Evolutionary conservation across 78 protist genomes (phyloP).

Genomic region (Pigoraptor vietnamica): DNA sequence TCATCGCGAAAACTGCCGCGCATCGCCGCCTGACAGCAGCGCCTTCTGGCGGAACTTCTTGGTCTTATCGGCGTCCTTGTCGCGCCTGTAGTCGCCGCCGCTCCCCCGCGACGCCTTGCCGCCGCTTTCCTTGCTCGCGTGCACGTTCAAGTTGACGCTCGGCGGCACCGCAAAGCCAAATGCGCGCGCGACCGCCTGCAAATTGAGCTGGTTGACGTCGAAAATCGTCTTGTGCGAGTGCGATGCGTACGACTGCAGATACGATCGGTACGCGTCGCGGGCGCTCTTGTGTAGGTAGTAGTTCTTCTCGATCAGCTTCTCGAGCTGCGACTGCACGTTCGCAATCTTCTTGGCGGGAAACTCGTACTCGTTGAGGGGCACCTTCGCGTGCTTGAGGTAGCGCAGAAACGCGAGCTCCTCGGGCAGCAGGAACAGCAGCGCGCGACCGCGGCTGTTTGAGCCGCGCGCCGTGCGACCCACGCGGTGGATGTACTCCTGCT

Average conservation of each 20-base stretch:
- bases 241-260: conserved; percentile 90
- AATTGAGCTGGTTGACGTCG: conserved; percentile 78
- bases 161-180: conserved; percentile 81
- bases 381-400: conserved; percentile 77
- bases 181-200: conserved; percentile 39
- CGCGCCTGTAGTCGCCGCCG: neutral
- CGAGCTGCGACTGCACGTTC: conserved; percentile 86
- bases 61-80: neutral
- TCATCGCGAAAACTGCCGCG: neutral
- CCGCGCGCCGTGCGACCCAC: conserved; percentile 99
- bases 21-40: neutral
- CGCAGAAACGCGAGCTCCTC: conserved; percentile 90
- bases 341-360: conserved; percentile 89
- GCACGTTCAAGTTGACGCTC: conserved; percentile 26
- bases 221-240: conserved; percentile 87
- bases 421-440: conserved; percentile 95
- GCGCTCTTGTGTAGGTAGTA: conserved; percentile 90
- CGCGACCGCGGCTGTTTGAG: conserved; percentile 70
- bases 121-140: neutral
- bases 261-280: conserved; percentile 91
- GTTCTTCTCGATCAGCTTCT: conserved; percentile 86
- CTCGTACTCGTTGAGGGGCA: conserved; percentile 90
- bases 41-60: neutral
- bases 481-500: conserved; percentile 88
- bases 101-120: neutral